Base-by-base conservation (phyloP, 345 rosid species). In the Euclidium syriacum region DNA sequence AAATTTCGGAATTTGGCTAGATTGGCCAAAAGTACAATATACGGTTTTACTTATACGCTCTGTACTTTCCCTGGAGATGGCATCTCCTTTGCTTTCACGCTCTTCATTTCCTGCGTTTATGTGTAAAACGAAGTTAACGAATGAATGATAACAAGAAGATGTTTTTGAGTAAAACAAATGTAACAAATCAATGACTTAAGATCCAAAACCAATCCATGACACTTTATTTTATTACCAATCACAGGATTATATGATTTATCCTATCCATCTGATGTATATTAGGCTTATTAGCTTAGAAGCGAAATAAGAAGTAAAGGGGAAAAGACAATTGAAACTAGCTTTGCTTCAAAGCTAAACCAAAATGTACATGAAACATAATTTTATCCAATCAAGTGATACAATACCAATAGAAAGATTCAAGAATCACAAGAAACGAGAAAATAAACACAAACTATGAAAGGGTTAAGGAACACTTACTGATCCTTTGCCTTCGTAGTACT, bases 401-500 rank as follows among this genome's bases (percentile, higher is more conserved):
- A 14, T n/a, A n/a, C n/a, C n/a, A n/a, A n/a, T n/a, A 50, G 27
- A 19, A 23, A 20, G 32, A 62, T 39, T 10, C 43, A 32, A 17
- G 42, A 43, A 42, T 23, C 35, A 2, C 19, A 52, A 58, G 34
- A 39, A 15, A 25, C 8, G 2, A 38, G 47, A 48, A 54, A 10
- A 41, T 15, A 19, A 11, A n/a, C 63, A 36, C 14, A 35, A 1
- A 32, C 4, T 20, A 46, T 6, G 51, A 58, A 64, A 32, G 3
- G 7, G 35, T n/a, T 38, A 34, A 62, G 19, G 34, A 50, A 52
- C 27, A 38, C 85, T 80, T 82, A 88, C 99, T 79, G 85, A 53
- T 68, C 77, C 89, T 77, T 95, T 95, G 85, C 55, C 75, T 73
- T 88, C 85, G 51, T 87, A 86, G 57, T 95, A 95, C 79, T 88